These are phyloP conservation scores for Conticribra guillardii DNA, from an alignment of 108 stramenopile species.

Conservation along the genomic window DNA sequence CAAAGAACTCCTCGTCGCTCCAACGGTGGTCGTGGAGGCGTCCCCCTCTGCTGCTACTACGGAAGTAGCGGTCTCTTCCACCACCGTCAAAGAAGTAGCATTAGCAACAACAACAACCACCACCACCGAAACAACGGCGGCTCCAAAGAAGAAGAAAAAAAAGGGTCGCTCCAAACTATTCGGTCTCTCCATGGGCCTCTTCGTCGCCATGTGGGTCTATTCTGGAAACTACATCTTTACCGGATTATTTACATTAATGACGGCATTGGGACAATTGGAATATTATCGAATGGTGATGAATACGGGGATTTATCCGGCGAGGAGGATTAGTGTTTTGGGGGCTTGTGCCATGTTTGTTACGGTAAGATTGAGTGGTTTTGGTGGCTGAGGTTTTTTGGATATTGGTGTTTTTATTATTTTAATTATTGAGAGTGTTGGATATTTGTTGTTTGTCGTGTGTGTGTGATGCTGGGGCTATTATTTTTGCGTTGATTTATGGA, in stretches of 20 bases:
- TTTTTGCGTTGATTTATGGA: too few relatives aligned
- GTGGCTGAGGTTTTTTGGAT: too few relatives aligned
- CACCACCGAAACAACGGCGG: not conserved
- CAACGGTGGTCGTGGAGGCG: too few relatives aligned
- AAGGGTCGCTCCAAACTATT: constrained; percentile 72
- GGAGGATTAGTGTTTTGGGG: constrained; percentile 87
- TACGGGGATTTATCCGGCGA: constrained; percentile 91
- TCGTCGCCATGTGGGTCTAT: constrained; percentile 92
- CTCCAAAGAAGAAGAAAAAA: constrained; percentile 34
- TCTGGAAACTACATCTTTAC: constrained; percentile 93
- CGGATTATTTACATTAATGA: constrained; percentile 87
- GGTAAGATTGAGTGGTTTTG: not conserved
- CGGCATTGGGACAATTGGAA: constrained; percentile 89
- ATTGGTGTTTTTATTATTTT: too few relatives aligned
- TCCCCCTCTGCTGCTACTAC: too few relatives aligned
- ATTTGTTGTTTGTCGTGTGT: too few relatives aligned
- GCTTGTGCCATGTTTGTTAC: constrained; percentile 89
- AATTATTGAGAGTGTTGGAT: too few relatives aligned
- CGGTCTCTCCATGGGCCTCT: constrained; percentile 85
- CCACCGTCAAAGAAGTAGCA: not conserved
- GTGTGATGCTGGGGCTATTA: too few relatives aligned
- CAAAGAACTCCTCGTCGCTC: not conserved
- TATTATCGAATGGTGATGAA: constrained; percentile 97
- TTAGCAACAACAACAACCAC: not conserved
- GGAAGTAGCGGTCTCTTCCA: too few relatives aligned